Evolutionary conservation across 345 rosid genomes (phyloP), one percentile per base, ranked within the genome.

Genomic region (Lumnitzera racemosa): DNA sequence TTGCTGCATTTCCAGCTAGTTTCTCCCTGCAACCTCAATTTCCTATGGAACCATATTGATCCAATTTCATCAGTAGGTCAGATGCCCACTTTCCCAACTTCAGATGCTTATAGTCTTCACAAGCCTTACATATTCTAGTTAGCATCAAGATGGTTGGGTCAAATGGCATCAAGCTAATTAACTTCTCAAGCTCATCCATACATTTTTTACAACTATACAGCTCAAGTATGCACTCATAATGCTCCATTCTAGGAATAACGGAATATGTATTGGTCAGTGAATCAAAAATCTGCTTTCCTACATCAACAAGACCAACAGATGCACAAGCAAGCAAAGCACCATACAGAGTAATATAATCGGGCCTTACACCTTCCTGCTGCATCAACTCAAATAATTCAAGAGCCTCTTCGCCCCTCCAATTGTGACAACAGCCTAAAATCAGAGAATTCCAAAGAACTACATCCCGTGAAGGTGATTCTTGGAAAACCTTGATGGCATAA

Each of bases 361-460:
- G 86, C 68, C 68, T 74, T 46, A 82, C 63, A 62, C 82, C 90
- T 76, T 84, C 89, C 63, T 77, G 59, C 63, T 72, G 75, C 98
- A 87, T 85, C 57, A 73, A 47, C 47, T 59, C 52, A 60, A 87
- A 75, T 62, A 87, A 61, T 67, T 78, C 73, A 62, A 85, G 73
- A 47, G 67, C 89, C 41, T 81, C 80, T 51, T 67, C 70, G 56
- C 87, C 80, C 75, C 74, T 80, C 72, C 85, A 77, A 47, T 79
- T 80, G 65, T 77, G 82, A 75, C 76, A 81, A 50, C 83, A 83
- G 60, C 95, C 96, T 29, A 80, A 66, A 68, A 89, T 74, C 46
- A 91, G 71, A 23, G 90, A 76, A 78, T 91, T 86, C 89, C 95
- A 91, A 54, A 86, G 80, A 67, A 81, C 48, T 67, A 86, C 56